Evolutionary conservation across 805 yeast genomes (phyloP).

Genomic region (Candida caryicola): DNA sequence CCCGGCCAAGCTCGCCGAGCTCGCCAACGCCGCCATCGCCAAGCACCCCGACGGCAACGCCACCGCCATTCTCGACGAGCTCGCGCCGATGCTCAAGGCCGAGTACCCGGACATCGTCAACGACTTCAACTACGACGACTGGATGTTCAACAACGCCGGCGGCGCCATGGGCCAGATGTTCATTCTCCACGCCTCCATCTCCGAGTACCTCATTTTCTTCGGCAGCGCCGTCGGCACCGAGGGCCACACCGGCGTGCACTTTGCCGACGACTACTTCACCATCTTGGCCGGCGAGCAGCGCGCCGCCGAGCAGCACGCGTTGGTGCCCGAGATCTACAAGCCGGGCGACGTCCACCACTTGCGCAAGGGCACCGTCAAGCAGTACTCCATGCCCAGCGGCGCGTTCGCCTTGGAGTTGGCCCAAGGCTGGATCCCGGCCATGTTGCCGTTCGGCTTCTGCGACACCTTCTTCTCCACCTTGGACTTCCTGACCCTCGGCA

Average conservation of each 20-base stretch:
- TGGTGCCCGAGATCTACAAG: constrained; percentile 63
- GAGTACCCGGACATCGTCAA: constrained; percentile 68
- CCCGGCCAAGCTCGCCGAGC: constrained; percentile 51
- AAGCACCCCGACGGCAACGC: constrained; percentile 57
- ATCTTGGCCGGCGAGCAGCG: constrained; percentile 76
- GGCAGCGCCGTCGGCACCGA: constrained; percentile 94
- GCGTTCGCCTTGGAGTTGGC: constrained; percentile 92
- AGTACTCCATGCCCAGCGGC: constrained; percentile 80
- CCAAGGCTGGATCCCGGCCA: constrained; percentile 97
- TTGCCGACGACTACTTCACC: constrained; percentile 96
- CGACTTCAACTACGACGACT: constrained; percentile 69
- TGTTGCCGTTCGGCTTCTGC: constrained; percentile 93
- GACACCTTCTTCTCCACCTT: constrained; percentile 78
- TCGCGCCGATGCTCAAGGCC: constrained; percentile 55
- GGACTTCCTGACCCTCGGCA: constrained; percentile 65
- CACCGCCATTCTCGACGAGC: constrained; percentile 58
- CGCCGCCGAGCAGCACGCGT: constrained; percentile 67
- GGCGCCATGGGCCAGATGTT: constrained; percentile 98
- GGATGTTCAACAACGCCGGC: constrained; percentile 98
- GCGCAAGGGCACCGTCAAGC: constrained; percentile 69
- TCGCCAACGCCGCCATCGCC: constrained; percentile 55
- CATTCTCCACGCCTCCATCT: constrained; percentile 88
- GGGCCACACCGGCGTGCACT: constrained; percentile 94
- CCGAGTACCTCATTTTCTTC: constrained; percentile 89
- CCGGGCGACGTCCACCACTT: constrained; percentile 91